A percentile compares a stretch with the other conserved stretches of the same genome.
Conservation (phyloP, 345 rosid genomes). For the Linum tenue region DNA sequence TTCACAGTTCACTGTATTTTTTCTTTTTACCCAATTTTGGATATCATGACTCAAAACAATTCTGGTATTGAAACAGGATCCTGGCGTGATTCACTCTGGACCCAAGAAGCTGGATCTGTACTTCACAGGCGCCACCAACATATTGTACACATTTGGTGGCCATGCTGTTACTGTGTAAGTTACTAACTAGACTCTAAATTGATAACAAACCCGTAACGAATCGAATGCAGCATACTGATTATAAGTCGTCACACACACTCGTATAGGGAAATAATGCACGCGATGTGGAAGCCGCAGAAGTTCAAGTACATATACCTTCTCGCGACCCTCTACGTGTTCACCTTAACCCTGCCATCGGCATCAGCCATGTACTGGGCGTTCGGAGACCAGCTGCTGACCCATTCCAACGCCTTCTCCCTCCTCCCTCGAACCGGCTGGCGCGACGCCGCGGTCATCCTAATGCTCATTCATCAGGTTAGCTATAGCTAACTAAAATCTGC, state of each 20-base stretch:
- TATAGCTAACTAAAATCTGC: neutral
- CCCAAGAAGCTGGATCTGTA: constrained; percentile 56
- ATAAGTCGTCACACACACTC: neutral
- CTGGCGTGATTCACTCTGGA: constrained; percentile 56
- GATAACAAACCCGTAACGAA: neutral
- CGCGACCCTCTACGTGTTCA: constrained; percentile 72
- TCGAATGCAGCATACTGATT: neutral
- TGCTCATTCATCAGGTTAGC: constrained; percentile 77
- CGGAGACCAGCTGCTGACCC: constrained; percentile 67
- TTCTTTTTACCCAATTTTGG: neutral
- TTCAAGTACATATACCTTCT: constrained; percentile 73
- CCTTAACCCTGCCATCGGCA: constrained; percentile 73
- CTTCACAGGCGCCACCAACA: constrained; percentile 87
- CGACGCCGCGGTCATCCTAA: constrained; percentile 58
- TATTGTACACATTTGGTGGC: constrained; percentile 80
- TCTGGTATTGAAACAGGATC: constrained; percentile 24
- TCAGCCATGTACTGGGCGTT: constrained; percentile 74
- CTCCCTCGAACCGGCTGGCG: constrained; percentile 60
- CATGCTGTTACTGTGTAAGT: constrained; percentile 86
- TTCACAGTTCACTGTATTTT: neutral
- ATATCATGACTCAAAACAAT: neutral
- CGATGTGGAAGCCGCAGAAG: constrained; percentile 81
- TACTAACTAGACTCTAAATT: constrained; percentile 1
- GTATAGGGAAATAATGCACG: constrained; percentile 76
- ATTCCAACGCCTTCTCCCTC: constrained; percentile 70